Percentiles rank a stretch among this genome's conserved stretches.
Evolutionary conservation across 192 early-diverging fungal species (phyloP).

Genomic region (Anaeromyces robustus): DNA sequence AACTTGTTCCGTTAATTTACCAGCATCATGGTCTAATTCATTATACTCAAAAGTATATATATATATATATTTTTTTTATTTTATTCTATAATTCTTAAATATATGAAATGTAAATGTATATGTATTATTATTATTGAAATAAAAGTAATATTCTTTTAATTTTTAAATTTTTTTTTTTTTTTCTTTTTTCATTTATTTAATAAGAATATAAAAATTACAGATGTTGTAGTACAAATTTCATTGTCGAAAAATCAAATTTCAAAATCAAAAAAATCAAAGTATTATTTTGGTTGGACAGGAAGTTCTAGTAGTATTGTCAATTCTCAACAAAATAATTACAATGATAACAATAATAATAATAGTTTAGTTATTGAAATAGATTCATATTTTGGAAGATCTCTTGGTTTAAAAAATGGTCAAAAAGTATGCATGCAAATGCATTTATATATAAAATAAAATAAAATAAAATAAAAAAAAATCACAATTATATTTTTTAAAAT

Average conservation of each 20-base stretch:
- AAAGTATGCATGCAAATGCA: constrained; percentile 21
- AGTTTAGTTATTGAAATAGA: constrained; percentile 49
- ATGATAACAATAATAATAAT: not conserved
- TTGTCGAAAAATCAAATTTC: constrained; percentile 19
- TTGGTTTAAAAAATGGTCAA: constrained; percentile 44
- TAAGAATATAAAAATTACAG: constrained; percentile 4
- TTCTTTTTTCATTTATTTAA: too few species aligned
- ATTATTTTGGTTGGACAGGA: constrained; percentile 53
- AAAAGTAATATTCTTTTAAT: not conserved
- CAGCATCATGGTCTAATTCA: constrained; percentile 52
- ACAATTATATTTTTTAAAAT: not conserved
- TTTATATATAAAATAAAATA: too few species aligned
- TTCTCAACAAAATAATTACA: constrained; percentile 1
- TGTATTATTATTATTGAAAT: not conserved
- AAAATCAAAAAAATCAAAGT: constrained; percentile 13
- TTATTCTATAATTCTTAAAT: too few species aligned
- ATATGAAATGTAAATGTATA: too few species aligned
- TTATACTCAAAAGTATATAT: constrained; percentile 55
- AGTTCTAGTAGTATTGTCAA: constrained; percentile 13
- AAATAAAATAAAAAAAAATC: not conserved
- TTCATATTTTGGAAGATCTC: constrained; percentile 40
- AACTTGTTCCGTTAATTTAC: constrained; percentile 59
- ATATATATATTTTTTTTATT: not conserved
- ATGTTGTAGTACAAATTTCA: constrained; percentile 37
- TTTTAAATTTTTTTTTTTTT: too few species aligned